phyloP scores from a whole-genome alignment of 176 grass and related monocot genomes.

The Eleusine coracana region DNA sequence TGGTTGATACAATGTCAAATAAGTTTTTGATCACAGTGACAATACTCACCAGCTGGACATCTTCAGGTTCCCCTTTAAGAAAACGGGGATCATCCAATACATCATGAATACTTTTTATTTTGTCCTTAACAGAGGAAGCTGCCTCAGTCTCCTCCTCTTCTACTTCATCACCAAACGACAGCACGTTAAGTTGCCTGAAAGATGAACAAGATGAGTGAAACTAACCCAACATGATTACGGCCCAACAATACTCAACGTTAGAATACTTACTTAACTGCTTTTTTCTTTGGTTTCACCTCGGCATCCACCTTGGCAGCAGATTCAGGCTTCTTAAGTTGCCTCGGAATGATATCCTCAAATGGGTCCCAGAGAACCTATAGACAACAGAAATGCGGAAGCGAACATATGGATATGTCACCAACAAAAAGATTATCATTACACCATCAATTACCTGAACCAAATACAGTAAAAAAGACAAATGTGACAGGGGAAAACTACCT shows the following conservation, averaged over 20 bases:
- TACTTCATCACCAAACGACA: constrained; percentile 96
- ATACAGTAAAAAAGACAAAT: not conserved
- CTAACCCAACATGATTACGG: not conserved
- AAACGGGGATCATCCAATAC: constrained; percentile 88
- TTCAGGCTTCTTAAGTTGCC: constrained; percentile 64
- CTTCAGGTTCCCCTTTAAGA: constrained; percentile 64
- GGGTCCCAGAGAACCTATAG: constrained; percentile 92
- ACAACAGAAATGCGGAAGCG: constrained; percentile 6
- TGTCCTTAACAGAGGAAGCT: constrained; percentile 61
- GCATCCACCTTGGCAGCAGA: constrained; percentile 54
- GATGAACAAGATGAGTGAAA: constrained; percentile 39
- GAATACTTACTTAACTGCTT: constrained; percentile 77
- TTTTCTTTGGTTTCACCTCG: constrained; percentile 69
- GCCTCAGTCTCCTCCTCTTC: constrained; percentile 91
- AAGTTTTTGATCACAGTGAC: not conserved
- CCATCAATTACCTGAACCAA: not conserved
- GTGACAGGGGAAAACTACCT: constrained; percentile 52
- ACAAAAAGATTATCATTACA: constrained; percentile 6
- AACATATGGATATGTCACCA: not conserved
- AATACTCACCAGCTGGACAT: constrained; percentile 53
- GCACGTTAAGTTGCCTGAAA: constrained; percentile 84
- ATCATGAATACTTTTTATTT: constrained; percentile 99
- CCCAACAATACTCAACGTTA: constrained; percentile 3
- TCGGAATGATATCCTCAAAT: constrained; percentile 94
- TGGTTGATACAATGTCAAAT: not conserved